Conservation (phyloP, 352 stramenopile genomes). For the Stramenopiles sp. region DNA sequence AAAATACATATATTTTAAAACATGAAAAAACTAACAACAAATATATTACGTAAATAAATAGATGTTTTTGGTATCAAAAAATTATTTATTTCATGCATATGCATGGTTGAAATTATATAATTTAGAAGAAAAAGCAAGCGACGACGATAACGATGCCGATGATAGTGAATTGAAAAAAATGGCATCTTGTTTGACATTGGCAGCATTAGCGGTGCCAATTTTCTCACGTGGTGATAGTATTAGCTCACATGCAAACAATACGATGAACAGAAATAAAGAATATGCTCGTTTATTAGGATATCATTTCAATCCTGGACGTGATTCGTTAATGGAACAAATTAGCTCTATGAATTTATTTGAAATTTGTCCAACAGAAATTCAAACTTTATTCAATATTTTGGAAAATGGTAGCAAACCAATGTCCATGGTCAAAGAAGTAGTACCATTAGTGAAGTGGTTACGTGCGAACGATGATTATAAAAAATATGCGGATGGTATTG, state of each 20-base stretch:
- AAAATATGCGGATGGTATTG: constrained; percentile 32
- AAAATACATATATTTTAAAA: too few species aligned
- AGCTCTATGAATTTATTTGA: constrained; percentile 38
- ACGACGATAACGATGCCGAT: neutral
- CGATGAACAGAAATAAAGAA: constrained; percentile 72
- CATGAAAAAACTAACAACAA: too few species aligned
- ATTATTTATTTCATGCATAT: constrained; percentile 90
- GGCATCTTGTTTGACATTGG: constrained; percentile 67
- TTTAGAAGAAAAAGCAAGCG: neutral
- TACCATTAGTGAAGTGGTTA: constrained; percentile 30
- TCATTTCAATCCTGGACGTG: constrained; percentile 54
- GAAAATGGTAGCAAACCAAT: constrained; percentile 43
- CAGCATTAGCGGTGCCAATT: constrained; percentile 70
- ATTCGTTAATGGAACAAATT: constrained; percentile 72
- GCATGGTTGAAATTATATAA: constrained; percentile 85
- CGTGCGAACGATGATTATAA: constrained; percentile 21
- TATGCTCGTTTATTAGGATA: constrained; percentile 82
- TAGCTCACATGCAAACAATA: constrained; percentile 34
- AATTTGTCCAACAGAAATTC: constrained; percentile 35
- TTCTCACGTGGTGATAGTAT: constrained; percentile 33
- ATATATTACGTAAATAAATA: too few species aligned
- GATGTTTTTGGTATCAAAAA: constrained; percentile 89
- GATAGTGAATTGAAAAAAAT: constrained; percentile 37
- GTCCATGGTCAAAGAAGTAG: constrained; percentile 34
- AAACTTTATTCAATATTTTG: constrained; percentile 40